Percentiles rank a stretch among this genome's conserved stretches.
Conservation (phyloP, 805 yeast genomes). For the Lipomyces sp. region DNA sequence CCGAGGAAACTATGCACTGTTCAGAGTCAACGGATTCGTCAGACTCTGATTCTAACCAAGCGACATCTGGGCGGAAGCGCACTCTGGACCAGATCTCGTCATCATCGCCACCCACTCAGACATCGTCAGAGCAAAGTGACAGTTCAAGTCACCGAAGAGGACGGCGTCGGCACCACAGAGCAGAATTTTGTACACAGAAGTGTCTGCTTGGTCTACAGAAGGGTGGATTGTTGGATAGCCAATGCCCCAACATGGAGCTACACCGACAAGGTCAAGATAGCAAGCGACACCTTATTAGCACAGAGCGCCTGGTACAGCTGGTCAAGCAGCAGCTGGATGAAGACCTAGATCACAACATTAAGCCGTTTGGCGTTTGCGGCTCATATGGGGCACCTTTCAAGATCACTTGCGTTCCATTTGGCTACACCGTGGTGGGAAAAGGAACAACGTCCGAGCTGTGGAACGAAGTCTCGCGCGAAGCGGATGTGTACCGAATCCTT, state of each 20-base stretch:
- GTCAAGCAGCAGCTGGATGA: neutral
- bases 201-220: neutral
- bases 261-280: neutral
- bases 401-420: neutral
- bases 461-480: neutral
- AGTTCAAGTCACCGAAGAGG: too few species aligned
- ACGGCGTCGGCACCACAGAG: too few species aligned
- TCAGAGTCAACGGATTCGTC: too few species aligned
- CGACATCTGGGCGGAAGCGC: too few species aligned
- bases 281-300: neutral
- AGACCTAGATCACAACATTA: neutral
- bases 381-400: neutral
- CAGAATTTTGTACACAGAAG: neutral
- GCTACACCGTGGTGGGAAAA: constrained; percentile 5
- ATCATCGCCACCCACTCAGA: too few species aligned
- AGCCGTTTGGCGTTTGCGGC: neutral
- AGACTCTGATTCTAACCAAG: too few species aligned
- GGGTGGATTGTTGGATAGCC: neutral
- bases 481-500: neutral
- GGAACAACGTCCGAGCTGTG: neutral
- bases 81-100: too few species aligned
- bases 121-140: too few species aligned
- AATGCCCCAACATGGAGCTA: neutral
- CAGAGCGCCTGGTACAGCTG: neutral
- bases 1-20: too few species aligned